Conservation (phyloP, 108 stramenopile genomes). For the Asterionellopsis glacialis region DNA sequence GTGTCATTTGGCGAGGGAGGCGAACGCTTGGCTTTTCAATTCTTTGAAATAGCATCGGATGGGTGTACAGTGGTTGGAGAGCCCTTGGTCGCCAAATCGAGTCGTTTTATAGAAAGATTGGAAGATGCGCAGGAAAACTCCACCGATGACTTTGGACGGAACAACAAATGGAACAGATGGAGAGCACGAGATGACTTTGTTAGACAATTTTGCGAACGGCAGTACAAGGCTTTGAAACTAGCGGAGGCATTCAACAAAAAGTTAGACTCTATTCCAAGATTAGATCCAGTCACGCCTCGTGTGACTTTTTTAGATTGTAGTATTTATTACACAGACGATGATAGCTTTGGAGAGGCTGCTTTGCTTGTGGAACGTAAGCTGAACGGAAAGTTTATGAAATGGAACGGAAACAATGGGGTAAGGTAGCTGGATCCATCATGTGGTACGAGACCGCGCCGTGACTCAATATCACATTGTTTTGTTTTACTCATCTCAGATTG, state of each 20-base stretch:
- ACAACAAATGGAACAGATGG: no score
- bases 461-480: no score
- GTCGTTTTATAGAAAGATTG: conserved; percentile 1
- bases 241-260: conserved; percentile 7
- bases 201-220: conserved; percentile 6
- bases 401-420: conserved; percentile 30
- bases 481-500: no score
- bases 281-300: conserved; percentile 28
- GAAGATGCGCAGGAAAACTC: conserved; percentile 2
- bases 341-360: background rate
- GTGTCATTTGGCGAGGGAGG: conserved; percentile 12
- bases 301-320: conserved; percentile 15
- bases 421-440: background rate
- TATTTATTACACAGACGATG: conserved; percentile 11
- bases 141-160: background rate
- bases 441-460: no score
- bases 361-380: conserved; percentile 26
- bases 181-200: conserved; percentile 4
- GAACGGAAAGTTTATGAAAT: conserved; percentile 22
- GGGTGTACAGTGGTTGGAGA: conserved; percentile 13
- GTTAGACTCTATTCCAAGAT: conserved; percentile 11
- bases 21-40: conserved; percentile 18
- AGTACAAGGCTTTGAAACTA: background rate
- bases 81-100: conserved; percentile 14
- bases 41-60: conserved; percentile 17